Conservation (phyloP, 495 filamentous ascomycete species). For the Talaromyces trachyspermus region DNA sequence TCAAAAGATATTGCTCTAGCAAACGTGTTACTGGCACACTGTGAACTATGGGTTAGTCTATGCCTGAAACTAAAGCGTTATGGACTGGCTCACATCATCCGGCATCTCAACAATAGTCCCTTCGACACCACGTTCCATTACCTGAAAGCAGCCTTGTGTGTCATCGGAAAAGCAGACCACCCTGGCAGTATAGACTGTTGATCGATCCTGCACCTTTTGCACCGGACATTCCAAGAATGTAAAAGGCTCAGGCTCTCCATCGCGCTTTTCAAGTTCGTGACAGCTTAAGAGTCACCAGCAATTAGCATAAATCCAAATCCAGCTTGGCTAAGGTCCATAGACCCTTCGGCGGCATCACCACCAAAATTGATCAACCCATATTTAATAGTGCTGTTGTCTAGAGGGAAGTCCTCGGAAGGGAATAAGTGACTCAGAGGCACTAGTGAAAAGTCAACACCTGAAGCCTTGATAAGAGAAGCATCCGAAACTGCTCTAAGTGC, state of each 20-base stretch:
- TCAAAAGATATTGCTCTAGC: slow-evolving; percentile 3
- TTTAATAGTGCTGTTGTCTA: neutral
- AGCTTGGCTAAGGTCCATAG: neutral
- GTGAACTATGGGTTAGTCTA: neutral
- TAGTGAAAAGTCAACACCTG: neutral
- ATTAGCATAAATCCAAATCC: slow-evolving; percentile 1
- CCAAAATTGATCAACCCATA: neutral
- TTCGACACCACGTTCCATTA: neutral
- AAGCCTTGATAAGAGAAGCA: neutral
- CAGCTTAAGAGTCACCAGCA: neutral
- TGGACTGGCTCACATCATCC: neutral
- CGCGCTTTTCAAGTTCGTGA: neutral
- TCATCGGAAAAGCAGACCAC: neutral
- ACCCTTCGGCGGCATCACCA: neutral
- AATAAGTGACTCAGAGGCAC: neutral
- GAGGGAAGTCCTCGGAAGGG: neutral
- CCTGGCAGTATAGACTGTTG: neutral
- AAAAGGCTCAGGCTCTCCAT: neutral
- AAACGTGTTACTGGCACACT: neutral
- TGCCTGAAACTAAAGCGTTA: neutral
- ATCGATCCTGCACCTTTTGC: neutral
- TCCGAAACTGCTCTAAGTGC: neutral
- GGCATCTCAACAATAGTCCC: slow-evolving; percentile 4
- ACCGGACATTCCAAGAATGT: neutral
- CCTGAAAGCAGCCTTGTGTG: neutral